Conservation (phyloP, 2,329 filamentous ascomycete species). For the Immersiporthe knoxdaviesiana region DNA sequence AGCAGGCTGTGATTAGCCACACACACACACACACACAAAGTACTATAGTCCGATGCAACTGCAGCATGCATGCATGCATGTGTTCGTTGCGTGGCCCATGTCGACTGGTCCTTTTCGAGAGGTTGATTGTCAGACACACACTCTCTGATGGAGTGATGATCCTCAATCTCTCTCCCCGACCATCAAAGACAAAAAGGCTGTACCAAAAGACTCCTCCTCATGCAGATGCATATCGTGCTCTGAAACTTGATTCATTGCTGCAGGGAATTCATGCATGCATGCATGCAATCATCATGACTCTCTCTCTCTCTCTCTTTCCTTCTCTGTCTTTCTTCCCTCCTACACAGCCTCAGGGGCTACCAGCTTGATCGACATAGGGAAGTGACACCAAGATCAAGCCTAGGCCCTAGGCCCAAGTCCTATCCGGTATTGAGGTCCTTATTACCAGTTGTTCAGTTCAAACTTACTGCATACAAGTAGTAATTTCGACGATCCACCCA, state of each 20-base stretch:
- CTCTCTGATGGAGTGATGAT: not conserved
- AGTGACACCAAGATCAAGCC: not conserved
- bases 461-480: not conserved
- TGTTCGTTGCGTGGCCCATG: constrained; percentile 2
- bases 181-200: not conserved
- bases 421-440: not conserved
- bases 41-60: not conserved
- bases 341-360: constrained; percentile 4
- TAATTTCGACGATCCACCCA: not conserved
- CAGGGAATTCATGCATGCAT: not conserved
- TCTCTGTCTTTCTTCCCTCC: not conserved
- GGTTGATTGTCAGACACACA: too few relatives aligned
- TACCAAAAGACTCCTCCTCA: not conserved
- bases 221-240: not conserved
- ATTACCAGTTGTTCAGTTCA: not conserved
- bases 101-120: not conserved
- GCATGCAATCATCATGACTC: constrained; percentile 2
- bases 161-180: not conserved
- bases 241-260: not conserved
- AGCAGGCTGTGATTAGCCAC: not conserved
- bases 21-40: not conserved
- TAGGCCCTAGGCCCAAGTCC: not conserved
- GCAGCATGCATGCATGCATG: constrained; percentile 1
- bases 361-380: not conserved
- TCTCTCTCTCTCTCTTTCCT: not conserved